These are phyloP conservation scores for Fusarium sp. DNA, from an alignment of 2,329 filamentous ascomycete species.

Conservation along the genomic window DNA sequence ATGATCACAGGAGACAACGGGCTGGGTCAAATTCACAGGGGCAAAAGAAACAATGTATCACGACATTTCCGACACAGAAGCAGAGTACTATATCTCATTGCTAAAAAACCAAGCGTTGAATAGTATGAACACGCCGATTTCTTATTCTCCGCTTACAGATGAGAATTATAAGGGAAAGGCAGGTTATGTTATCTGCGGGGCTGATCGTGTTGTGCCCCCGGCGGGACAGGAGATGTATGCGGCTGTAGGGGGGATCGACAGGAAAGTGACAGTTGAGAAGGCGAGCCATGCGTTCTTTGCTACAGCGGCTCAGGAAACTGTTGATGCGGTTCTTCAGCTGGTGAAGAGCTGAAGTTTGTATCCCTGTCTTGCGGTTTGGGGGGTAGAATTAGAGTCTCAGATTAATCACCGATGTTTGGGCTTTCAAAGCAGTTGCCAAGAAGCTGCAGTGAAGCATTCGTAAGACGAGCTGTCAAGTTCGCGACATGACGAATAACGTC, in stretches of 20 bases:
- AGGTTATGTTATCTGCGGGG: neutral
- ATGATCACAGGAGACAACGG: neutral
- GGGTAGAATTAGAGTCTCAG: neutral
- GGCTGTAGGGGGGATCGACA: neutral
- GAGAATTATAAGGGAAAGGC: neutral
- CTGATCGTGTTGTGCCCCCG: neutral
- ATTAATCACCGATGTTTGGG: rapidly evolving
- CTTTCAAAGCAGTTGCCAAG: rapidly evolving
- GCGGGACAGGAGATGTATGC: constrained; percentile 7
- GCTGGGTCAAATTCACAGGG: neutral
- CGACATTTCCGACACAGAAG: neutral
- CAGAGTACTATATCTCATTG: neutral
- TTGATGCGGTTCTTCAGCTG: neutral
- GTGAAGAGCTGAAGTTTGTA: neutral
- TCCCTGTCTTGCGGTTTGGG: neutral
- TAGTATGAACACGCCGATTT: neutral
- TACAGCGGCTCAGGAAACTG: neutral
- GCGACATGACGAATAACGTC: neutral
- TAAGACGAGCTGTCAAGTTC: neutral
- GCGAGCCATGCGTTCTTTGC: constrained; percentile 14
- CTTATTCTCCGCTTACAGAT: constrained; percentile 7
- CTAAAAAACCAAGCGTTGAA: neutral
- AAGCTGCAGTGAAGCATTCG: rapidly evolving
- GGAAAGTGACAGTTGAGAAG: neutral
- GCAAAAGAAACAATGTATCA: constrained; percentile 7